Percentiles rank a stretch among this genome's conserved stretches.
Evolutionary conservation across 176 grass and related monocot species (phyloP).

Genomic region (Oryza rufipogon): DNA sequence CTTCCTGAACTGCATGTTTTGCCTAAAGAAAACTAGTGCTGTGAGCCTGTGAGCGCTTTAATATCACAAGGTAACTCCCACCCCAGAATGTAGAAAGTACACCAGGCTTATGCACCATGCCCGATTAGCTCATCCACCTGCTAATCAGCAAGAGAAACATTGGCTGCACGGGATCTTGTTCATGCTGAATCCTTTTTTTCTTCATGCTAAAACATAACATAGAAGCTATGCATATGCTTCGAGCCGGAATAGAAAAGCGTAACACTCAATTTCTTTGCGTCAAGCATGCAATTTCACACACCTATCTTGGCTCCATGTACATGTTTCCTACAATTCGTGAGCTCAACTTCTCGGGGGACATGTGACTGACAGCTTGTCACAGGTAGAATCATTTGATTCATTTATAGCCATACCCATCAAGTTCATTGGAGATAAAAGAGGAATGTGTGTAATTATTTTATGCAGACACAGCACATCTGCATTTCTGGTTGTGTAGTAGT

Average conservation of each 20-base stretch:
- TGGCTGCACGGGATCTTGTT: neutral
- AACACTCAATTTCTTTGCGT: neutral
- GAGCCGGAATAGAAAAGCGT: neutral
- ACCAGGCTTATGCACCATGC: neutral
- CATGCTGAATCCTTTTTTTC: slow-evolving; percentile 22
- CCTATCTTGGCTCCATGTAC: neutral
- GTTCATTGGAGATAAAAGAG: slow-evolving; percentile 13
- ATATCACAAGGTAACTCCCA: slow-evolving; percentile 10
- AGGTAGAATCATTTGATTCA: neutral
- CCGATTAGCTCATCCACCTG: neutral
- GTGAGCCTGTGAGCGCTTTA: neutral
- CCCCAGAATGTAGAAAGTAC: neutral
- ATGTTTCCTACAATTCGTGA: neutral
- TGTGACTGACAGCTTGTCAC: slow-evolving; percentile 6
- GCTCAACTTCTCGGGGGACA: neutral
- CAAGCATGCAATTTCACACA: neutral
- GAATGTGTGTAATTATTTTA: neutral
- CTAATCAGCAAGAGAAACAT: neutral
- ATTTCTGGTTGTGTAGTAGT: neutral
- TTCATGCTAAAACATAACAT: neutral
- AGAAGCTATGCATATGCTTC: neutral
- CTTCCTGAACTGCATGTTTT: slow-evolving; percentile 14
- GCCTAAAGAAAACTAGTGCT: neutral
- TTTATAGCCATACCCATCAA: neutral
- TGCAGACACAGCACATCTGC: neutral